A percentile compares a stretch with the other conserved stretches of the same genome.
phyloP scores from a whole-genome alignment of 768 basidiomycete genomes.

The Leccinum ochraceum region DNA sequence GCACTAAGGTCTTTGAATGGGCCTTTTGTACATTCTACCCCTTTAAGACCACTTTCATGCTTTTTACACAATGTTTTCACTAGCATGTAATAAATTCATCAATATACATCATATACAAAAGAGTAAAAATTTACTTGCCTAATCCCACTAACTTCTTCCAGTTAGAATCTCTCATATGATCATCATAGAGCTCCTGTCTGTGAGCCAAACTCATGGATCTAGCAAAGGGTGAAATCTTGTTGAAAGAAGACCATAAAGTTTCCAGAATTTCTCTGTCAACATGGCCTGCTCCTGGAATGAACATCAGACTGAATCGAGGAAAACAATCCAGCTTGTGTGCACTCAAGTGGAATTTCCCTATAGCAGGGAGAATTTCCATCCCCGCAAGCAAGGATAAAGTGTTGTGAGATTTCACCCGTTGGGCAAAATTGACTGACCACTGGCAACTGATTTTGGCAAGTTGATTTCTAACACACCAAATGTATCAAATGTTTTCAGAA shows the following conservation, averaged over 20 bases:
- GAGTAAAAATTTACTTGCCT: neutral
- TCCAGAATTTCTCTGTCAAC: slow-evolving; percentile 38
- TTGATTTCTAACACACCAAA: neutral
- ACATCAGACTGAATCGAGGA: slow-evolving; percentile 24
- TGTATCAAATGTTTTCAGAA: neutral
- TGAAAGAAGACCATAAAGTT: slow-evolving; percentile 33
- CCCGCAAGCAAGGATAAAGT: neutral
- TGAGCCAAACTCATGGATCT: slow-evolving; percentile 27
- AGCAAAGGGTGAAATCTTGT: slow-evolving; percentile 26
- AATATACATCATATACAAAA: neutral
- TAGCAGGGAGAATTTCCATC: slow-evolving; percentile 10
- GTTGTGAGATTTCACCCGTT: neutral
- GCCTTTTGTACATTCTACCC: neutral
- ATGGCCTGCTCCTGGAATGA: slow-evolving; percentile 24
- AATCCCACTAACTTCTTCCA: slow-evolving; percentile 1
- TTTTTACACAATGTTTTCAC: neutral
- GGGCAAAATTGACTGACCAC: slow-evolving; percentile 20
- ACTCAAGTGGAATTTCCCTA: slow-evolving; percentile 35
- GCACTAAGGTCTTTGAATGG: neutral
- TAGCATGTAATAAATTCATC: neutral
- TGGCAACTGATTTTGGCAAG: slow-evolving; percentile 20
- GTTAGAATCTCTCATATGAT: slow-evolving; percentile 6
- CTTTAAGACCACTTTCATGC: neutral
- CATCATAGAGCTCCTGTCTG: slow-evolving; percentile 22
- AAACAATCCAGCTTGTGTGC: slow-evolving; percentile 30